Percentiles rank a stretch among this genome's conserved stretches.
These are phyloP conservation scores for Ceratocystis colombiana DNA, from an alignment of 2,329 filamentous ascomycete genomes.

Conservation along the genomic window DNA sequence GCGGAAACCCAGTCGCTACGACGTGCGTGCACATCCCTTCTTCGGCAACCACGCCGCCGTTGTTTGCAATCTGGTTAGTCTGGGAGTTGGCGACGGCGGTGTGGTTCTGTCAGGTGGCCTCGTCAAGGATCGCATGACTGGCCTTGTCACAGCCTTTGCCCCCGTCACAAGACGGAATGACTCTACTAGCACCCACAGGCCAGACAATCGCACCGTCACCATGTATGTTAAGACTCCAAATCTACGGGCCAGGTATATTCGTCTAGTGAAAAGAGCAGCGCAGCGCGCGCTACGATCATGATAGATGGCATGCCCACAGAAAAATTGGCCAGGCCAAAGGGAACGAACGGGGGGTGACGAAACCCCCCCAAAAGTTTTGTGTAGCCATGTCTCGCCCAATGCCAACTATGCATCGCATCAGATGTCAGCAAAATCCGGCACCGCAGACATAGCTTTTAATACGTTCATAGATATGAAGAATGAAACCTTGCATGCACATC, in stretches of 20 bases:
- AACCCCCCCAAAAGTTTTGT: no score
- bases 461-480: no score
- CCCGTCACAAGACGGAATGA: constrained; percentile 8
- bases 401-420: no score
- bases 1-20: constrained; percentile 29
- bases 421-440: no score
- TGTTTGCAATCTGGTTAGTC: constrained; percentile 33
- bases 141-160: constrained; percentile 34
- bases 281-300: not conserved
- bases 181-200: not conserved
- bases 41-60: constrained; percentile 44
- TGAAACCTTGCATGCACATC: not conserved
- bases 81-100: constrained; percentile 34
- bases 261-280: not conserved
- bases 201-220: not conserved
- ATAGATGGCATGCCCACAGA: not conserved
- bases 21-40: constrained; percentile 44
- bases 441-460: no score
- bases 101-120: constrained; percentile 39
- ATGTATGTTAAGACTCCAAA: constrained; percentile 2
- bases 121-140: constrained; percentile 33
- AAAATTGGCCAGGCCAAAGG: not conserved
- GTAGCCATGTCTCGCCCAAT: no score
- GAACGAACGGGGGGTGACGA: no score
- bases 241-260: not conserved